Conservation (phyloP, 139 green algal genomes). For the Coelastrella sp. region DNA sequence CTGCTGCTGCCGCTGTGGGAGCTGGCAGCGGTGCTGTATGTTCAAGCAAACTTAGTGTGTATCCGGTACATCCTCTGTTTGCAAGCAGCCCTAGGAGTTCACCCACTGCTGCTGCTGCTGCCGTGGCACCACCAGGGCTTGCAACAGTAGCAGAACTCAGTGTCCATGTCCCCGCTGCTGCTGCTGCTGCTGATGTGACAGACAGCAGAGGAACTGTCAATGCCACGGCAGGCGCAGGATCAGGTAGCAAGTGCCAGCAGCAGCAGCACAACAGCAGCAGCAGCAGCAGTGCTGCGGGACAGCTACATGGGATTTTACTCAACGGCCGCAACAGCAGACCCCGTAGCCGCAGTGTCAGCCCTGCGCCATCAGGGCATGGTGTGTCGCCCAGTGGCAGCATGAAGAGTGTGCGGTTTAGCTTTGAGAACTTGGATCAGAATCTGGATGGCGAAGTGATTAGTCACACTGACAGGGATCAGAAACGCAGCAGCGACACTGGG, state of each 20-base stretch:
- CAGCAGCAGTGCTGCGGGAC: neutral
- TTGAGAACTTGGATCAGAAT: neutral
- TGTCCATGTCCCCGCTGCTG: neutral
- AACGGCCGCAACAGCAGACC: conserved; percentile 1
- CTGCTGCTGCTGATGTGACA: neutral
- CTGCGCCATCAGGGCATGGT: neutral
- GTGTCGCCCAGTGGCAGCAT: conserved; percentile 22
- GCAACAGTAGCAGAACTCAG: neutral
- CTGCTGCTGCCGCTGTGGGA: neutral
- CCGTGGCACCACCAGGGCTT: neutral
- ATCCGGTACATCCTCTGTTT: neutral
- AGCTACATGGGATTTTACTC: conserved; percentile 34
- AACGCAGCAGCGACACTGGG: neutral
- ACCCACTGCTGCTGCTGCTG: neutral
- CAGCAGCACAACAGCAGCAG: neutral
- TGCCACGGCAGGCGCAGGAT: neutral
- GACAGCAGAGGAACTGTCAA: neutral
- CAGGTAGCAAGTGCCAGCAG: neutral
- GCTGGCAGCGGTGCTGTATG: neutral
- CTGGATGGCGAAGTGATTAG: neutral
- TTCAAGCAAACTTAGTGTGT: neutral
- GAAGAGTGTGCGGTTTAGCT: conserved; percentile 31
- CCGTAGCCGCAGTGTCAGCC: conserved; percentile 7
- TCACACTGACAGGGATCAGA: neutral
- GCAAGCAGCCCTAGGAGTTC: neutral